Base-by-base conservation (phyloP, 805 yeast genomes). In the Tetrapisispora nanseiensis region DNA sequence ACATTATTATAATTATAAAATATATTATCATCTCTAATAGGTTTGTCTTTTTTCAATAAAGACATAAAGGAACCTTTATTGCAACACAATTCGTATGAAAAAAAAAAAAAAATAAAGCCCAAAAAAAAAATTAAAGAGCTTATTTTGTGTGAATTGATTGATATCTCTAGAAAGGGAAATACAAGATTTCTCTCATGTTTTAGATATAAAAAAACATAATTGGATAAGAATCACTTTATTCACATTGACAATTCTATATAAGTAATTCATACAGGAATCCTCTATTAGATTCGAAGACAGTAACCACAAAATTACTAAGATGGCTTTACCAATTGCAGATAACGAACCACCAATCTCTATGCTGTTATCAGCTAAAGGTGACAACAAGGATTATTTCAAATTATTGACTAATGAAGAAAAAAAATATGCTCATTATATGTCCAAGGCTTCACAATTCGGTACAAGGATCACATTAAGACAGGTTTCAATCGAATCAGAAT, bases 361-460 rank as follows among this genome's bases (percentile, higher is more conserved):
- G 22, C 65, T 86, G 26, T 34, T 40, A 29, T 71, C 81, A 2
- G 87, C 92, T 19, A 48, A 46, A 19, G 76, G 76, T 50, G 86
- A 75, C 61, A 89, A 92, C 20, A 48, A 46, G 20, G 76, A 76
- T 50, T 87, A 75, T 61, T 85, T 86, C 51, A 78, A 79, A 15
- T 75, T 75, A 37, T 69, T 86, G 53, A 70, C 82, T 13, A 62
- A 66, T 7, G 61, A 67, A 31, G 80, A 80, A 48, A 75, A 83
- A 57, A 69, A 71, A 44, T 86, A 86, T 56, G 94, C 95, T 18
- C 95, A 86, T 65, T 78, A 78, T 59, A 75, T 86, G 62, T 77
- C 89, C 31, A 76, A 80, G 55, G 95, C 95, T 2, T 77, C 87
- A 34, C 94, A 84, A 59, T 77, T 76, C 64, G 96, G 96, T 30